These are phyloP conservation scores for Porogramme epimiltina DNA, from an alignment of 1,284 basidiomycete genomes.

Conservation along the genomic window DNA sequence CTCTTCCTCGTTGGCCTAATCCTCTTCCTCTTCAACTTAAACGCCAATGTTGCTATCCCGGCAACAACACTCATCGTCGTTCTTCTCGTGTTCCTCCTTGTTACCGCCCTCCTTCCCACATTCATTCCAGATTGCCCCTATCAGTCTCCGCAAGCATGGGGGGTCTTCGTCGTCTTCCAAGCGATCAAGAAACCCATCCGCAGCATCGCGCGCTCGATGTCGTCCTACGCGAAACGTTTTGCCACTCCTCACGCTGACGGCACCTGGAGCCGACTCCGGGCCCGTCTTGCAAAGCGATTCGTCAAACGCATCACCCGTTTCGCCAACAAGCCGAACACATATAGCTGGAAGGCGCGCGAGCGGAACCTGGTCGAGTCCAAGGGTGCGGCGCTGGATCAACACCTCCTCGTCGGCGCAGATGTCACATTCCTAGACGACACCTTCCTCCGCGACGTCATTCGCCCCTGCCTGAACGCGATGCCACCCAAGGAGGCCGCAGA, in stretches of 20 bases:
- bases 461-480: constrained; percentile 21
- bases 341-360: constrained; percentile 20
- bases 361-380: constrained; percentile 12
- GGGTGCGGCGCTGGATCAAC: constrained; percentile 14
- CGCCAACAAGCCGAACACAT: constrained; percentile 18
- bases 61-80: constrained; percentile 20
- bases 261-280: constrained; percentile 5
- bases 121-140: constrained; percentile 26
- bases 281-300: constrained; percentile 6
- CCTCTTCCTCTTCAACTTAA: constrained; percentile 24
- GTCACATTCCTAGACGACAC: constrained; percentile 17
- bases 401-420: constrained; percentile 18
- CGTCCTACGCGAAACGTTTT: constrained; percentile 1
- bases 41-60: constrained; percentile 17
- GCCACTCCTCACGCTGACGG: constrained; percentile 8
- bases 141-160: constrained; percentile 29
- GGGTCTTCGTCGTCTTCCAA: constrained; percentile 19
- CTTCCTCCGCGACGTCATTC: constrained; percentile 17
- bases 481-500: constrained; percentile 5
- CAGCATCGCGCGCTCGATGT: constrained; percentile 2
- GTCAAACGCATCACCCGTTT: constrained; percentile 11
- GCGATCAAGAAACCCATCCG: constrained; percentile 14
- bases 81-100: constrained; percentile 17
- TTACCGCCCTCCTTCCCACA: constrained; percentile 26
- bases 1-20: constrained; percentile 27